Evolutionary conservation across 441 rosid genomes (phyloP).

Genomic region (Brassica hybrid): DNA sequence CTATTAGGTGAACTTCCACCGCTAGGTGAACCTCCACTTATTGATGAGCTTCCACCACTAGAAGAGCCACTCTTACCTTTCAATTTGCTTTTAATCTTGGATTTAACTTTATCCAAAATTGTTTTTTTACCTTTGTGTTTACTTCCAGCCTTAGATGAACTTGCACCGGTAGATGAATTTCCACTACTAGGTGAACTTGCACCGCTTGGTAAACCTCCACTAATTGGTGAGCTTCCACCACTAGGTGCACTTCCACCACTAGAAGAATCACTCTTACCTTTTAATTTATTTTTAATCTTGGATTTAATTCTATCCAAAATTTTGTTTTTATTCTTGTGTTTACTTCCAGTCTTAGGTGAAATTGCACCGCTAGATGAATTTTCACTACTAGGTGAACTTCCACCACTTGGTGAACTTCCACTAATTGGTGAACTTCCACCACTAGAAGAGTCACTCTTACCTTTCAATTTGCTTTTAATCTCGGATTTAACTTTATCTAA

Average conservation of each 20-base stretch:
- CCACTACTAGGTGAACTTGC: neutral
- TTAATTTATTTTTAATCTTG: neutral
- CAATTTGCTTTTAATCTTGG: neutral
- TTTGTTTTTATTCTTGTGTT: neutral
- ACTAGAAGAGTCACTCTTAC: neutral
- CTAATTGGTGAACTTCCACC: neutral
- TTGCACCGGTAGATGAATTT: neutral
- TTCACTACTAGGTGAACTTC: neutral
- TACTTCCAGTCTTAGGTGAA: neutral
- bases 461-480: neutral
- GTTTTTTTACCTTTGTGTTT: neutral
- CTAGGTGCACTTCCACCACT: neutral
- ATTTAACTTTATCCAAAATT: neutral
- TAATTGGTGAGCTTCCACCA: neutral
- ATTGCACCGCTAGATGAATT: neutral
- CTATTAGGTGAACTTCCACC: neutral
- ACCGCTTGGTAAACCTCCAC: neutral
- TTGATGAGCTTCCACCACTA: neutral
- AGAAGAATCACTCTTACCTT: neutral
- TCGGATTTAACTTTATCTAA: neutral
- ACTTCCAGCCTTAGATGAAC: neutral
- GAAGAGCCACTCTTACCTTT: neutral
- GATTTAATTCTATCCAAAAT: neutral
- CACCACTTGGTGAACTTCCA: neutral
- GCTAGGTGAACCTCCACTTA: neutral